Evolutionary conservation across 441 rosid genomes (phyloP), one percentile per base, ranked within the genome.

Genomic region (Populus trichocarpa): DNA sequence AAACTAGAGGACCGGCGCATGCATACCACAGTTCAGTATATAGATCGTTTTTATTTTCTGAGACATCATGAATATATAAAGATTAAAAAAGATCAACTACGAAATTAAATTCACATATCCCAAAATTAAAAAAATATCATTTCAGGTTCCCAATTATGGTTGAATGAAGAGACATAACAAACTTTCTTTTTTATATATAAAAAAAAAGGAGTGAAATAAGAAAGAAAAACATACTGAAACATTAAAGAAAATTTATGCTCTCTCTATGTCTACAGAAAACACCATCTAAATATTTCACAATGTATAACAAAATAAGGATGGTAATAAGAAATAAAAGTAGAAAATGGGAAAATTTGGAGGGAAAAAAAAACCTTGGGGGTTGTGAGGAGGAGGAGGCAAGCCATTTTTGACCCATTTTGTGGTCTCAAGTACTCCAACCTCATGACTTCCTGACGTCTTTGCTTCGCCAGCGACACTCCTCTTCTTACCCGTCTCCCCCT

Each of bases 1-100:
- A 85, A 73, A 79, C 87, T 3, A 69, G 73, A 35, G 87, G 83
- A 74, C 92, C 93, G 0, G 93, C 91, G 35, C 90, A 88, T 8
- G 82, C 84, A 33, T 76, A 86, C 95, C 93, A 91, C 3, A 88
- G 85, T 66, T 87, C 82, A 33, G 25, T 70, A 40, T 72, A 40
- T 14, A 85, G 69, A 16, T 78, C 82, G 59, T 70, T 76, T 67
- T 73, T 42, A 42, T 71, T 79, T 30, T 77, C 89, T 86, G 83
- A 76, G 12, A 65, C 25, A 57, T 23, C 12, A 6, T 4, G 72
- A 66, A 76, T 35, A 25, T 46, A 5, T 1, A 59, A 42, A 30
- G 2, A 69, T 33, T 28, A 5, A 40, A 23, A 35, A 5, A 35
- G 8, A 35, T 35, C 38, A 35, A 35, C 38, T 18, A 75, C 18